Evolutionary conservation across 108 stramenopile species (phyloP), one percentile per base, ranked within the genome.

Genomic region (Fistulifera pelliculosa): DNA sequence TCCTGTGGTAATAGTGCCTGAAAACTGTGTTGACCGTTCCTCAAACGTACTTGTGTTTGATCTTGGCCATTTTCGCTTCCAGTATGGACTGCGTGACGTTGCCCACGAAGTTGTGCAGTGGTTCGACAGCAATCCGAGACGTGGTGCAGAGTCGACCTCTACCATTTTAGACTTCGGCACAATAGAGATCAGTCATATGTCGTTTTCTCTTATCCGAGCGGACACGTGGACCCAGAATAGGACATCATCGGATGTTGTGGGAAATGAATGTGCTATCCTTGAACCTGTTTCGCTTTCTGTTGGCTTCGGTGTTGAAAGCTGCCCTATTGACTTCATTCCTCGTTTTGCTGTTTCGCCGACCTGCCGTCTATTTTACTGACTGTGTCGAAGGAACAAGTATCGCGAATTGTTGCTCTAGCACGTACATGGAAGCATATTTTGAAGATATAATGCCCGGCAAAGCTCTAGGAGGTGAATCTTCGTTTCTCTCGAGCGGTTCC

Each of bases 1-100:
- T 7, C 90, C 90, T 0, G 72, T 92, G 38, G 55, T 92, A 25
- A 62, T 92, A 21, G 49, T 92, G 26, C 90, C 90, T 7, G 75
- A 87, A 47, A 81, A 54, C 38, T 92, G 86, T 60, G 71, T 66
- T 16, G 70, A 84, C 42, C 55, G 71, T 7, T 19, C 22, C 24
- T 70, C 85, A 11, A 72, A 57, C n/a, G 70, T 80, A 0, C 58
- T 92, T 5, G 68, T 88, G 23, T 76, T 87, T 54, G 79, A 92
- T 57, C 68, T 92, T 47, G 90, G 90, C 47, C 76, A 67, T 55
- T 72, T 92, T 49, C 63, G 68, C 13, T 56, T 90, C 8, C 62
- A 52, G 2, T 86, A 86, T 48, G 88, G 82, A 21, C 81, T 70
- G 26, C 19, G 31, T 21, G 54, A 41, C 43, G 44, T 4, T 17